These are phyloP conservation scores for Pezicula rhizophila DNA, from an alignment of 2,329 filamentous ascomycete genomes.

Conservation along the genomic window DNA sequence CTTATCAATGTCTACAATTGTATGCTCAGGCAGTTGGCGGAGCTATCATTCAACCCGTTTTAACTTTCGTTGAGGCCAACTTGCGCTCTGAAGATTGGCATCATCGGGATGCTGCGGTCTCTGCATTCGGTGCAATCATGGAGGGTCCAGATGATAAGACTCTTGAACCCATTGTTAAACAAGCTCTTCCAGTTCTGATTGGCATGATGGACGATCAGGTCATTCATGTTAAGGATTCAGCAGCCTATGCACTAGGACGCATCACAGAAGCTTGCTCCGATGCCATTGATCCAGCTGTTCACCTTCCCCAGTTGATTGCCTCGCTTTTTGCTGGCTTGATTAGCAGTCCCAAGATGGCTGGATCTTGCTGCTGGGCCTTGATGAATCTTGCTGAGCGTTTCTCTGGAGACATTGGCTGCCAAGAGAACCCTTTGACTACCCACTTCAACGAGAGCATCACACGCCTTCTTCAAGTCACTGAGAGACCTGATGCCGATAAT, in stretches of 20 bases:
- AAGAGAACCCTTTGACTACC: slow-evolving; percentile 75
- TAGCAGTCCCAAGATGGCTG: slow-evolving; percentile 92
- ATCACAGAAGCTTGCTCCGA: slow-evolving; percentile 92
- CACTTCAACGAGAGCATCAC: slow-evolving; percentile 91
- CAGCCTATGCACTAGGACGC: slow-evolving; percentile 89
- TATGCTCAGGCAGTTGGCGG: slow-evolving; percentile 88
- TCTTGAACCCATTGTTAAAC: slow-evolving; percentile 89
- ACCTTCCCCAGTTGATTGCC: slow-evolving; percentile 78
- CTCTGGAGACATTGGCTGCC: slow-evolving; percentile 73
- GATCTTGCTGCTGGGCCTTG: slow-evolving; percentile 96
- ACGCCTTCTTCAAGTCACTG: slow-evolving; percentile 79
- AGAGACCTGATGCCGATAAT: slow-evolving; percentile 75
- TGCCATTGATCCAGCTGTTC: slow-evolving; percentile 77
- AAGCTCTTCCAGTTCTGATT: slow-evolving; percentile 86
- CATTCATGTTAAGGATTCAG: slow-evolving; percentile 90
- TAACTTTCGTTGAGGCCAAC: slow-evolving; percentile 87
- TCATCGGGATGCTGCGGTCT: slow-evolving; percentile 88
- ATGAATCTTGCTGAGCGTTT: slow-evolving; percentile 98
- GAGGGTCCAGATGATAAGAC: slow-evolving; percentile 92
- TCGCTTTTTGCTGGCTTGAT: slow-evolving; percentile 86
- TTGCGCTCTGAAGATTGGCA: slow-evolving; percentile 92
- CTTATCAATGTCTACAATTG: slow-evolving; percentile 93
- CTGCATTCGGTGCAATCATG: slow-evolving; percentile 97
- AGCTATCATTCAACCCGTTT: slow-evolving; percentile 77
- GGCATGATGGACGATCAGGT: slow-evolving; percentile 84